Evolutionary conservation across 345 rosid genomes (phyloP).

Genomic region (Fremontodendron californicum): DNA sequence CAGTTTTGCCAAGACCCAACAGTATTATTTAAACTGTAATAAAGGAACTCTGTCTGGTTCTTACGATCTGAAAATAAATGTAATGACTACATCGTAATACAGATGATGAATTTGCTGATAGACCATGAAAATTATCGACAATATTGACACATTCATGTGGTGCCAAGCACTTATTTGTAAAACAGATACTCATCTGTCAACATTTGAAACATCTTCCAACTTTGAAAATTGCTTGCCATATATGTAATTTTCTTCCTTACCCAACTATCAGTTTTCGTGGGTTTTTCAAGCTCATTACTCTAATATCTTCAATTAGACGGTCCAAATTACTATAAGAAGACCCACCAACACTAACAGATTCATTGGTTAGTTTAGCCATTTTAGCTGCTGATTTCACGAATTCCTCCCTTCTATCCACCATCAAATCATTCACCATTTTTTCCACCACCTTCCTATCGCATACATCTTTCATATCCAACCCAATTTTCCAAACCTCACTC

Average conservation of each 20-base stretch:
- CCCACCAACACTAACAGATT: conserved; percentile 30
- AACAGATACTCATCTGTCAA: not conserved
- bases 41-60: too few relatives aligned
- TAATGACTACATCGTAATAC: not conserved
- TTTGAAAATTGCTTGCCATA: not conserved
- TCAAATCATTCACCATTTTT: conserved; percentile 48
- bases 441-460: conserved; percentile 46
- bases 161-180: not conserved
- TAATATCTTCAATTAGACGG: conserved; percentile 36
- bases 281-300: conserved; percentile 13
- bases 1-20: too few relatives aligned
- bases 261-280: not conserved
- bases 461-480: conserved; percentile 68
- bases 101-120: not conserved
- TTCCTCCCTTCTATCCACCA: conserved; percentile 51
- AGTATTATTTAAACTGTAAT: too few relatives aligned
- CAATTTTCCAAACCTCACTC: conserved; percentile 54
- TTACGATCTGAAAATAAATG: too few relatives aligned
- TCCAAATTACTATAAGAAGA: conserved; percentile 36
- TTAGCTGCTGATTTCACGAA: conserved; percentile 19
- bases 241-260: not conserved
- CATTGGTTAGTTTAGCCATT: conserved; percentile 30
- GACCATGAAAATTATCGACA: not conserved
- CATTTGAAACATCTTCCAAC: not conserved
- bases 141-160: not conserved